A percentile compares a stretch with the other conserved stretches of the same genome.
phyloP scores from a whole-genome alignment of 2,329 filamentous ascomycete species.

The Clonostachys rosea region DNA sequence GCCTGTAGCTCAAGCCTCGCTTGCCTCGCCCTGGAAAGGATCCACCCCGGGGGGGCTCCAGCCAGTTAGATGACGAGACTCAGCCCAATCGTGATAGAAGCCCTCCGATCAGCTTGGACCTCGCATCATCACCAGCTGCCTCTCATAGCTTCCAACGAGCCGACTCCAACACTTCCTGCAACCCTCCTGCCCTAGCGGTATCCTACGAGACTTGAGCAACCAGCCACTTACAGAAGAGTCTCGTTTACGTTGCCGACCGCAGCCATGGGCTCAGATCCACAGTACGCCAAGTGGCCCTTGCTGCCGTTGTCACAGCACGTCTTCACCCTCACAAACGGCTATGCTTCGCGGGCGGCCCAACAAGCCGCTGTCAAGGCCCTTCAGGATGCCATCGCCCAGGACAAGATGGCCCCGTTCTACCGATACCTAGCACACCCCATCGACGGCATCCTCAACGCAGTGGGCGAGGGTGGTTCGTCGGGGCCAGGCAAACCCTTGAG shows the following conservation, averaged over 20 bases:
- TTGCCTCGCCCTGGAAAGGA: too few species aligned
- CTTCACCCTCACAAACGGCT: conserved; percentile 80
- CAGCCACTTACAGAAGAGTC: too few species aligned
- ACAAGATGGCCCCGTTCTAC: conserved; percentile 87
- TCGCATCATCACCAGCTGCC: too few species aligned
- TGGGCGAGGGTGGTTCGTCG: conserved; percentile 57
- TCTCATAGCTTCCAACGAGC: too few species aligned
- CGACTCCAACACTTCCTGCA: too few species aligned
- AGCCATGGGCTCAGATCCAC: conserved; percentile 74
- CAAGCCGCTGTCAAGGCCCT: conserved; percentile 68
- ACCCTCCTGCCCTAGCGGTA: too few species aligned
- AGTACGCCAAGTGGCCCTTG: conserved; percentile 81
- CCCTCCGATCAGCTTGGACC: too few species aligned
- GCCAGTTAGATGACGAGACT: too few species aligned
- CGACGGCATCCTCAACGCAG: conserved; percentile 75
- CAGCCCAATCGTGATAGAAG: too few species aligned
- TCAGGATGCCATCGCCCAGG: conserved; percentile 76
- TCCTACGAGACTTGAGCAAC: too few species aligned
- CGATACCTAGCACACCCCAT: conserved; percentile 77
- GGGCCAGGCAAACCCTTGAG: conserved; percentile 52
- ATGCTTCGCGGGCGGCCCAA: conserved; percentile 61
- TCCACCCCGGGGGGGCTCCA: too few species aligned
- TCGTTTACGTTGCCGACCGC: conserved; percentile 1
- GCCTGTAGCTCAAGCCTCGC: too few species aligned
- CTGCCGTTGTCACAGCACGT: conserved; percentile 80